Conservation (phyloP, 257 asterid species). For the Mentha longifolia region DNA sequence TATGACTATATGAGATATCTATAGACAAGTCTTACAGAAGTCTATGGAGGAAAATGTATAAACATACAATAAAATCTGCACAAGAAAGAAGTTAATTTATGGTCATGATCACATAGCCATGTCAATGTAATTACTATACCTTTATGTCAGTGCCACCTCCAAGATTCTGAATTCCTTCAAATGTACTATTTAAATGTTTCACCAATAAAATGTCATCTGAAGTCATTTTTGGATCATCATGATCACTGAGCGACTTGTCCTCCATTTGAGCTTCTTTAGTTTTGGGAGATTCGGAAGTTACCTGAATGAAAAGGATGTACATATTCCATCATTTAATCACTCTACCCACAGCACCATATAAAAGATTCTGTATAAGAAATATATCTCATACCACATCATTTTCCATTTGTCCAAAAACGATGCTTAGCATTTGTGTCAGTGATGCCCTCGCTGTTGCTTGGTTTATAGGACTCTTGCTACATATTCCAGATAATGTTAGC, state of each 20-base stretch:
- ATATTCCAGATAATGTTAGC: conserved; percentile 47
- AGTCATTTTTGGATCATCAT: conserved; percentile 44
- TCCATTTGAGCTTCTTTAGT: conserved; percentile 52
- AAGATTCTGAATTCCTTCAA: conserved; percentile 78
- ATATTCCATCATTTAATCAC: conserved; percentile 24
- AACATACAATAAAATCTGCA: neutral
- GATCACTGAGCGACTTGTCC: conserved; percentile 52
- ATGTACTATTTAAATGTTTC: conserved; percentile 51
- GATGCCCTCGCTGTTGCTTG: conserved; percentile 98
- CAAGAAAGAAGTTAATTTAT: conserved; percentile 14
- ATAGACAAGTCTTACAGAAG: conserved; percentile 27
- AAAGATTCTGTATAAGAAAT: conserved; percentile 14
- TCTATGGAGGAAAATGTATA: conserved; percentile 25
- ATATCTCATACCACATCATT: conserved; percentile 67
- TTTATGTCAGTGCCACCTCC: conserved; percentile 83
- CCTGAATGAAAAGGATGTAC: conserved; percentile 52
- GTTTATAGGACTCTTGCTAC: conserved; percentile 95
- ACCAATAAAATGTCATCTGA: conserved; percentile 45
- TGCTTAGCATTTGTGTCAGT: conserved; percentile 93
- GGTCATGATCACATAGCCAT: conserved; percentile 14
- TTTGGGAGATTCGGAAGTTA: conserved; percentile 49
- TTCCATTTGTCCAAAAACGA: conserved; percentile 77
- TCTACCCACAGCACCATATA: conserved; percentile 13
- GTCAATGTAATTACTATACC: conserved; percentile 47
- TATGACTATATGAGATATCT: conserved; percentile 30